Evolutionary conservation across 768 basidiomycete species (phyloP), one percentile per base, ranked within the genome.

Genomic region (Calocybe gangraenosa): DNA sequence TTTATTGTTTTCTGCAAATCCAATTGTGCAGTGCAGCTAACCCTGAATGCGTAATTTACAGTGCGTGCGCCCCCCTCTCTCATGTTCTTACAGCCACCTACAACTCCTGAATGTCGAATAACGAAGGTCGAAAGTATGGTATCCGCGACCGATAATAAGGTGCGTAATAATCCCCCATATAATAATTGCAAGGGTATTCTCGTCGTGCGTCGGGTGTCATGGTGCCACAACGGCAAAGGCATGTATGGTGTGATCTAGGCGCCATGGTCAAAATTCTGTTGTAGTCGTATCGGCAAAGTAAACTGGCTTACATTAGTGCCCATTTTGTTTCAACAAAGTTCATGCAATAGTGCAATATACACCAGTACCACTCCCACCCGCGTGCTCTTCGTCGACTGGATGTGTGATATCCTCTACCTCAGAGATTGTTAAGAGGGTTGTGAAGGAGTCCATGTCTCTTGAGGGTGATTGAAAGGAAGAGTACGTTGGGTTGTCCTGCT

Each of bases 1-100:
- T 22, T 37, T n/a, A 19, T 13, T 30, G 15, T 14, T 5, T 25
- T 48, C 46, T 47, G 50, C 46, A 47, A 47, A 41, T 44, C 9
- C 30, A 17, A 37, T 36, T 20, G 46, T 47, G 39, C 50, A 51
- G 39, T 51, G 46, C 49, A 51, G 32, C 11, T n/a, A n/a, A n/a
- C n/a, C n/a, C n/a, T n/a, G n/a, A n/a, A 39, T 40, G 37, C 19
- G 8, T 43, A 30, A 22, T 33, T 37, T 22, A 46, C n/a, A 28
- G 22, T 49, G 44, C 28, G 39, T 49, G 15, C 21, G 19, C 15
- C 10, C 14, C 25, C 10, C 30, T 17, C 32, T 25, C 31, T 6
- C 15, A 15, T 31, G 17, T 2, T 19, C 40, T 21, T 42, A 25
- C 37, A 45, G 14, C 10, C 43, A 15, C 35, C 37, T 8, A 30